Base-by-base conservation (phyloP, 139 green algal species). In the Trebouxia sp. region DNA sequence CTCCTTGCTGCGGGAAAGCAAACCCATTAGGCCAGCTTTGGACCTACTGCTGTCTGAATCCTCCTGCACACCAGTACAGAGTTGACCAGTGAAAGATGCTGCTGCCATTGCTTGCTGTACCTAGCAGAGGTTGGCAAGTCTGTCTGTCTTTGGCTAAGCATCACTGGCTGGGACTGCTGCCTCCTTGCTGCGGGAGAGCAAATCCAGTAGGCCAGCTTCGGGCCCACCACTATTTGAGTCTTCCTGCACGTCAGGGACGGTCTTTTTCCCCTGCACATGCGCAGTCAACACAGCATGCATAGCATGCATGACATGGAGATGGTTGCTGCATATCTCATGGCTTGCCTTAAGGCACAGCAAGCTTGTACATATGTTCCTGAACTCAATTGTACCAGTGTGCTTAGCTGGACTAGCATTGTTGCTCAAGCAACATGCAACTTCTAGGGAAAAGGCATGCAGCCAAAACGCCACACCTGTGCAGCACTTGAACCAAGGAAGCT, bases 71-170 rank as follows among this genome's bases (percentile, higher is more conserved):
- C n/a, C n/a, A n/a, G n/a, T n/a, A n/a, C n/a, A n/a, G n/a, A n/a
- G n/a, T n/a, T n/a, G n/a, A n/a, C n/a, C n/a, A n/a, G n/a, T n/a
- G n/a, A n/a, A n/a, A n/a, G n/a, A n/a, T n/a, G n/a, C n/a, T n/a
- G n/a, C n/a, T n/a, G n/a, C n/a, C n/a, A n/a, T n/a, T n/a, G 62
- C 12, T 24, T 39, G 4, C 12, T 22, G 15, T 45, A 30, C 32
- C 28, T 72, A 22, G 62, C 62, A 35, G 11, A 72, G 32, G 62
- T 72, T 72, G 15, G 62, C 62, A 72, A 72, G 43, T 3, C 62
- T 72, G 3, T 35, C 62, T 45, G 62, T 32, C 62, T 72, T 72
- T 22, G 62, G 28, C 5, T 45, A 35, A 72, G 62, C 3, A 37
- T 32, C 12, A 30, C 62, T 22, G 32, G 58, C 11, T 42, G 30